Evolutionary conservation across 768 basidiomycete species (phyloP), one percentile per base, ranked within the genome.

Genomic region (Chalciporus sphaerocephalus): DNA sequence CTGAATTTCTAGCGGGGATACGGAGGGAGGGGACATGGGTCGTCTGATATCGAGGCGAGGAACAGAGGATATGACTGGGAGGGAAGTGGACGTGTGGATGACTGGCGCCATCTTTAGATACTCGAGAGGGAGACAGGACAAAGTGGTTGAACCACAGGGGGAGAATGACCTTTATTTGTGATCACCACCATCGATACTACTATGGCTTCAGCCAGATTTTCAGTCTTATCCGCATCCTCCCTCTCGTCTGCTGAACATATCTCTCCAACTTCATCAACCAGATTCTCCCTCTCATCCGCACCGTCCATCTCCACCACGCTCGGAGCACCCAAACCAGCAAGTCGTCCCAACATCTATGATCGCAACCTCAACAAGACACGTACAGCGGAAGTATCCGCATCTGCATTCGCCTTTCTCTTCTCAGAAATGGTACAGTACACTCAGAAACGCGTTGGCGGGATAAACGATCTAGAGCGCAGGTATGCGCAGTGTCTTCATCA

Each of bases 391-490:
- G 90, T 95, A 41, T 87, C 88, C 13, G 74, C 83, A 5, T 76
- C 85, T 3, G 87, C 92, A 1, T 93, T 91, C 62, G 76, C 87
- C 0, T 98, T 96, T 62, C 74, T 98, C 46, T 93, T 97, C 67
- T 87, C 88, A 4, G 94, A 98, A 69, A 74, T 93, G 11, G 85
- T 99, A 2, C 87, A 93, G 65, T 98, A 98, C 68, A 95, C 92
- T 1, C 96, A 98, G 70, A 93, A 91, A 59, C 81, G 92, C 42
- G 95, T 97, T 41, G 81, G 80, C 56, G 95, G 94, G 6, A 93
- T 99, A 52, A 87, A 90, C 63, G 96, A 98, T 66, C 75, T 99
- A 50, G 96, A 99, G 68, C 79, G 87, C 56, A 83, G 90, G 94
- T 92, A 42, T 46, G 79, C 62, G 15, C 18, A 21, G 15, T 46